A percentile compares a stretch with the other conserved stretches of the same genome.
Evolutionary conservation across 2,329 filamentous ascomycete genomes (phyloP).

Genomic region (Cyphellophora europaea): DNA sequence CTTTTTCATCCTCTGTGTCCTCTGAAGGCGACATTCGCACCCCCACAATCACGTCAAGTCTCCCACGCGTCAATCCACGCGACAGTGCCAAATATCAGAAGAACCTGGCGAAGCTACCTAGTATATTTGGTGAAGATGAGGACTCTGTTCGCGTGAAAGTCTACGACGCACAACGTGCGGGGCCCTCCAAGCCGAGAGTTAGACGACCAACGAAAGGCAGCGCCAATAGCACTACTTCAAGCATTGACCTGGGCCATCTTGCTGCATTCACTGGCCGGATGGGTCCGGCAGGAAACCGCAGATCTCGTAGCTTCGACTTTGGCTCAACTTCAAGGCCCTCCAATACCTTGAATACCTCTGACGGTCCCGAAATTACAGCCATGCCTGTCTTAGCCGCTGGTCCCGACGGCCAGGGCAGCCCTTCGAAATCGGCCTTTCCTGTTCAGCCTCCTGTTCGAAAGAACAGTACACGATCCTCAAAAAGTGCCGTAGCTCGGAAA

Average conservation of each 20-base stretch:
- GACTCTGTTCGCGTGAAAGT: conserved; percentile 27
- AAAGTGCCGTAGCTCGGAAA: conserved; percentile 27
- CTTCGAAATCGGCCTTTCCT: conserved; percentile 20
- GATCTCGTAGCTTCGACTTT: conserved; percentile 37
- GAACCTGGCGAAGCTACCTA: conserved; percentile 51
- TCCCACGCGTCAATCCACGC: conserved; percentile 19
- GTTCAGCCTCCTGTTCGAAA: conserved; percentile 25
- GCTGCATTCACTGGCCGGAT: conserved; percentile 12
- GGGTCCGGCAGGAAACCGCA: conserved; percentile 22
- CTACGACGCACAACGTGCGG: conserved; percentile 24
- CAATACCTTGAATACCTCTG: conserved; percentile 3
- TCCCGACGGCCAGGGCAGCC: conserved; percentile 49
- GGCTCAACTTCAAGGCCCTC: conserved; percentile 24
- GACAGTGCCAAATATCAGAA: conserved; percentile 13
- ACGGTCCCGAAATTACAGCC: conserved; percentile 62
- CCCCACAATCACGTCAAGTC: conserved; percentile 8
- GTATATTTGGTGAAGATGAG: conserved; percentile 40
- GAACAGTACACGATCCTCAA: conserved; percentile 34
- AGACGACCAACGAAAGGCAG: conserved; percentile 47
- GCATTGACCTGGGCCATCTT: conserved; percentile 58
- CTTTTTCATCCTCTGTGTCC: conserved; percentile 50
- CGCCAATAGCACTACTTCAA: conserved; percentile 67
- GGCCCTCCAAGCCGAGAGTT: conserved; percentile 18
- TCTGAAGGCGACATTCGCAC: conserved; percentile 41
- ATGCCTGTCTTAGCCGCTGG: conserved; percentile 76